Base-by-base conservation (phyloP, 495 filamentous ascomycete genomes). In the Penicillium cinerascens region DNA sequence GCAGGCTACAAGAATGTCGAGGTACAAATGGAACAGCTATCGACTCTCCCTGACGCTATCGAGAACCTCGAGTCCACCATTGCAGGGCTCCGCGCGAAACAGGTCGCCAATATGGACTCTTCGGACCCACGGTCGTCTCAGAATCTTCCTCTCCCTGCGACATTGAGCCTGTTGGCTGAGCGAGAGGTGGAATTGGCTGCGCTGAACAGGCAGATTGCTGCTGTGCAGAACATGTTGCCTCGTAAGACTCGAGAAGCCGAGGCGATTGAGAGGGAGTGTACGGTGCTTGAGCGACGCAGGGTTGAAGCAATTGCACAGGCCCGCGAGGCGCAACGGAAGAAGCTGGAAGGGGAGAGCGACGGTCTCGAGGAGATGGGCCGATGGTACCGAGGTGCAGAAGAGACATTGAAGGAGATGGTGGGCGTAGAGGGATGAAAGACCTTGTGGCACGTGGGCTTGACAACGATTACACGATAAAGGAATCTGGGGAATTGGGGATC, bases 321-420 rank as follows among this genome's bases (percentile, higher is more conserved):
- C 16, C 81, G 77, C 50, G 92, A 98, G 64, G 92, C 91, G 4
- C 80, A 82, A 60, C 78, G 87, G 59, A 85, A 88, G 68, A 89
- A 86, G 67, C 86, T 89, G 60, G 78, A 84, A 29, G 83, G 85
- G 0, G 80, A 86, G 25, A 86, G 82, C 46, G 89, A 93, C 66
- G 89, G 92, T 47, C 66, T 95, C 20, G 89, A 95, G 63, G 86
- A 89, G 68, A 81, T 82, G 67, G 91, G 88, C 15, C 73, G 89
- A 60, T 96, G 91, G 91, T 86, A 87, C 62, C 81, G 82, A 53
- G 84, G 85, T 25, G 81, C 84, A 1, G 88, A 92, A 66, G 70
- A 74, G 13, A 82, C 78, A 2, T 70, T 95, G 66, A 84, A 80
- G 58, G 79, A 79, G 42, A 74, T 95, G 64, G 72, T 93, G 49